Base-by-base conservation (phyloP, 805 yeast genomes). In the Priceomyces melissophilus region DNA sequence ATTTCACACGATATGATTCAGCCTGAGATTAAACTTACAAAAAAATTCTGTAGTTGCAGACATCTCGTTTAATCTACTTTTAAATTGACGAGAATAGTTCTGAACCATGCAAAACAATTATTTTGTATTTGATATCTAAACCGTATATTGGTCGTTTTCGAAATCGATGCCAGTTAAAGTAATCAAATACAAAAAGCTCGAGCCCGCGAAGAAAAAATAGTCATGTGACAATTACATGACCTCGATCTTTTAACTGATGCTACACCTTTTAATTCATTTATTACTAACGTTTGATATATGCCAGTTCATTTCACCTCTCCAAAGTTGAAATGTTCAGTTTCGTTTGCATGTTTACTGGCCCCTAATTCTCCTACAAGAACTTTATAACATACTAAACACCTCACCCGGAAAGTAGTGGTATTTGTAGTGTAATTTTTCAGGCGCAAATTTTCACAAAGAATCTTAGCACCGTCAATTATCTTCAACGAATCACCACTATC, bases 331-430 rank as follows among this genome's bases (percentile, higher is more conserved):
- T 85, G 91, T 2, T 81, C 81, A 2, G 83, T 80, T 3, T 58
- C 54, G 40, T 71, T 70, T 3, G 89, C 87, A 59, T 85, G 93
- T 45, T 69, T 68, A 10, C 76, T 66, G 1, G 85, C 86, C 3
- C 76, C 84, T 46, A 67, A 71, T 56, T 84, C 89, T 3, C 91
- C 90, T 2, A 65, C 67, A 27, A 84, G 59, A 2, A 65, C 54
- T 17, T 56, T 52, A 16, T 73, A 69, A 54, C 93, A 85, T 2
- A 61, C 67, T 10, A 75, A 66, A 53, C 91, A 85, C 32, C 74
- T 62, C 13, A 83, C 71, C 25, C 75, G 58, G 49, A 82, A 82
- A 3, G 65, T 73, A 3, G 76, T 67, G 0, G 87, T 81, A 54
- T 85, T 85, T 10, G 89, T 84, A 15, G 80, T 72, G 48, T 81